Evolutionary conservation across 306 rosid species (phyloP), one percentile per base, ranked within the genome.

Genomic region (Fragaria ananassa): DNA sequence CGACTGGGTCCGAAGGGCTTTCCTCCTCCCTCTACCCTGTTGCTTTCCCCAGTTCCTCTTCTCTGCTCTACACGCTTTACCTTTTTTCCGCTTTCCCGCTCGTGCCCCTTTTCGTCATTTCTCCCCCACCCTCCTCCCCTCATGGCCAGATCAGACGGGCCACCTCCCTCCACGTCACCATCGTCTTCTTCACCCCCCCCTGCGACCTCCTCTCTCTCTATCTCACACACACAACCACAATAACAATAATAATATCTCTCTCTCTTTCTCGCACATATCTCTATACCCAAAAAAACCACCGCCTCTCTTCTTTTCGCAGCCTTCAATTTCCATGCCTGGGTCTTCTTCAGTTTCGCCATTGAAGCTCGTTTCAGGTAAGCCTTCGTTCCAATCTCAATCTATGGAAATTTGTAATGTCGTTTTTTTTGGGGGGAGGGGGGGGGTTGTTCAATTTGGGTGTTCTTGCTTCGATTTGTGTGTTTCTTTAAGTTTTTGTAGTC

Each of bases 91-190:
- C 78, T 78, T 71, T 70, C 74, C 76, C 66, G 79, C 76, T 74
- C 66, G 23, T 80, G 81, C 80, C 89, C 91, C 3, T 87, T 89
- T 91, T 87, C 54, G 93, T 91, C 89, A 68, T 85, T 91, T 91
- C 79, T 5, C 71, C n/a, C 18, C 29, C 6, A 1, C 41, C 67
- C 50, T 62, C 79, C 7, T 54, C 57, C 31, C 85, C 1, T 68
- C 81, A 63, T 78, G 45, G 62, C 74, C 27, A 31, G 2, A 91
- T 91, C 97, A 4, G 67, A 87, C 91, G 91, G 87, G 81, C 77
- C 80, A 3, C 77, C 71, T 82, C 66, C 57, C 54, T 65, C 92
- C 97, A 89, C 94, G 87, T 89, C 97, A 86, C 82, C 82, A 63
- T 79, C 87, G 88, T 86, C 88, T 81, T 84, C 90, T 79, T 76